Conservation (phyloP, 305 asterid genomes). For the Striga hermonthica region DNA sequence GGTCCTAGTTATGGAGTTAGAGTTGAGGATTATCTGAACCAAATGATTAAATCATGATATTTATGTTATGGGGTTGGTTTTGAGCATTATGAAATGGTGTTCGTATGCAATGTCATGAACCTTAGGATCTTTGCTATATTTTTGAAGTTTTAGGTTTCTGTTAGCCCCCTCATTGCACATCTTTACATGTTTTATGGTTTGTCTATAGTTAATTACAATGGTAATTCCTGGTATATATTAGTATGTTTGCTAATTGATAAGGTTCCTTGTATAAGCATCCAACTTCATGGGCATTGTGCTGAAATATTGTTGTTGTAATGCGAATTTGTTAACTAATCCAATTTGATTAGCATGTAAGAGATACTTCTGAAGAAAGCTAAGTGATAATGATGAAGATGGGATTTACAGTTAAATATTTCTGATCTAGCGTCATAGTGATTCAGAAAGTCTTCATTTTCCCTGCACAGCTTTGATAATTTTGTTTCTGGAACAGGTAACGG, state of each 20-base stretch:
- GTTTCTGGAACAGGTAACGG: conserved; percentile 72
- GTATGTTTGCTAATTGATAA: too few relatives aligned
- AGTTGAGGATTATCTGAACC: too few relatives aligned
- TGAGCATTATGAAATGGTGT: too few relatives aligned
- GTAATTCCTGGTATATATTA: too few relatives aligned
- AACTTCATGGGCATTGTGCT: too few relatives aligned
- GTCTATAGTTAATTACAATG: not conserved
- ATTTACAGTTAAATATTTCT: too few relatives aligned
- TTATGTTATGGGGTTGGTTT: too few relatives aligned
- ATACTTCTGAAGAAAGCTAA: not conserved
- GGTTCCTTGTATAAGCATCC: too few relatives aligned
- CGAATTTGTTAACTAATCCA: conserved; percentile 15
- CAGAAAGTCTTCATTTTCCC: conserved; percentile 26
- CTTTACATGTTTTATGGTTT: not conserved
- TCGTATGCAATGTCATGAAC: too few relatives aligned
- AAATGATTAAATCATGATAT: too few relatives aligned
- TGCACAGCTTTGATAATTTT: conserved; percentile 18
- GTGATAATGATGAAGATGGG: conserved; percentile 3
- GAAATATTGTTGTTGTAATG: not conserved
- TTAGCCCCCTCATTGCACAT: not conserved
- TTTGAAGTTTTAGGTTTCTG: not conserved
- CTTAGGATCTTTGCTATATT: not conserved
- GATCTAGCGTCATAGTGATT: conserved; percentile 3
- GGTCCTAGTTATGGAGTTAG: not conserved
- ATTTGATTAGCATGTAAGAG: conserved; percentile 7